These are phyloP conservation scores for Coix lacrymajobi DNA, from an alignment of 176 grass and related monocot genomes.

Conservation along the genomic window DNA sequence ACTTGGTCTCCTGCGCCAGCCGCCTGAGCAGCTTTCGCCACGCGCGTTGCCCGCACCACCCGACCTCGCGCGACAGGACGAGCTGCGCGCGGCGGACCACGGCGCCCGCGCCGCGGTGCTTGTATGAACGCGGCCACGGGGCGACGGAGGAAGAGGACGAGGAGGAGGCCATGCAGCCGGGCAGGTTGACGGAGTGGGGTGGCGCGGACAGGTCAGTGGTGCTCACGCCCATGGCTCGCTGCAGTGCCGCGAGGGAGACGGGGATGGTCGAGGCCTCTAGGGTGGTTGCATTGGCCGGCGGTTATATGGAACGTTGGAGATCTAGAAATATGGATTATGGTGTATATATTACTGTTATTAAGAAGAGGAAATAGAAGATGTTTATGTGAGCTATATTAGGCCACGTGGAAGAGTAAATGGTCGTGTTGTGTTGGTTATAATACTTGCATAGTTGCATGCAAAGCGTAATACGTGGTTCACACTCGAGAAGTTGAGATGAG, in stretches of 20 bases:
- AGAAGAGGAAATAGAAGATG: neutral
- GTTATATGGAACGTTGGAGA: slow-evolving; percentile 1
- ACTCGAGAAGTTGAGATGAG: neutral
- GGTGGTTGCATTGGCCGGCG: neutral
- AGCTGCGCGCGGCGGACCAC: slow-evolving; percentile 51
- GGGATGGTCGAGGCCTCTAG: neutral
- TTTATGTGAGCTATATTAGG: neutral
- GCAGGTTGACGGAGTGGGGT: slow-evolving; percentile 10
- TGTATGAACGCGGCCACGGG: slow-evolving; percentile 19
- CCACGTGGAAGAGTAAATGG: neutral
- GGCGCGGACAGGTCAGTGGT: slow-evolving; percentile 29
- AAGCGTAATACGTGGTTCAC: neutral
- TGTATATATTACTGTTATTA: neutral
- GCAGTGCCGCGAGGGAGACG: neutral
- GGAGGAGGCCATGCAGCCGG: slow-evolving; percentile 42
- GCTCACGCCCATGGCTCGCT: slow-evolving; percentile 30
- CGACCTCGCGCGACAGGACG: slow-evolving; percentile 34
- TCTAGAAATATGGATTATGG: neutral
- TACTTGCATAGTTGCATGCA: neutral
- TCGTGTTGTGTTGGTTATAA: neutral
- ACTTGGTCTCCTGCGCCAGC: slow-evolving; percentile 67
- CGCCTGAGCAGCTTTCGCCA: slow-evolving; percentile 67
- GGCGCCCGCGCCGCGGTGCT: slow-evolving; percentile 21
- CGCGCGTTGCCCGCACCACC: slow-evolving; percentile 45
- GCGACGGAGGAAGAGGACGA: slow-evolving; percentile 30